Evolutionary conservation across 768 basidiomycete species (phyloP), one percentile per base, ranked within the genome.

Genomic region (Thelephora aurantiotincta): DNA sequence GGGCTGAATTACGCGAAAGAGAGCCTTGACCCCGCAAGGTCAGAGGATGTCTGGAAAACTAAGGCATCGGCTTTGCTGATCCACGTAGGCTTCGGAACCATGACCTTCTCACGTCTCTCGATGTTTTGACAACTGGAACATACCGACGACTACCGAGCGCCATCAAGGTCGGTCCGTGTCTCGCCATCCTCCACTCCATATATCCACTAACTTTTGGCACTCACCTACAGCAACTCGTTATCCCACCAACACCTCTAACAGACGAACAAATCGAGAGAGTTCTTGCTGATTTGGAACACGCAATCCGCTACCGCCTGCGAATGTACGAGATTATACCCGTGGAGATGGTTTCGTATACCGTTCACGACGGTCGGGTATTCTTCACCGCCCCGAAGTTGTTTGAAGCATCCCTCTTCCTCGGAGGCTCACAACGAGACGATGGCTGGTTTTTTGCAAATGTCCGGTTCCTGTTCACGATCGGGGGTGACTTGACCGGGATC

Each of bases 81-180:
- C 22, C 14, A 22, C 23, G 5, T 56, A 90, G 93, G 58, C 74
- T 91, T 16, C 81, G 93, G 48, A 97, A 97, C 64, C 90, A 93
- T 51, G 94, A 98, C 63, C 68, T 97, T 19, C 72, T 92, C 3
- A 94, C 91, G 0, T 93, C 93, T 19, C 66, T 97, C 34, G 85
- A 92, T 54, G 85, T 97, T 47, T 70, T 96, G 30, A 85, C 85
- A 1, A 80, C 79, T 11, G 93, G 92, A 0, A 80, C 85, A 13
- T 98, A 97, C 58, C 69, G 78, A 35, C 72, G 89, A 22, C 74
- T 98, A 13, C 92, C 94, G 14, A 73, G 78, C 1, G 70, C 68
- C 45, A 82, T 94, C 60, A 87, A 85, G 76, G 89, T 87, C 46
- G 18, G 54, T 54, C 48, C 48, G 55, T 44, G 26, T 45, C 14